Percentiles rank a stretch among this genome's conserved stretches.
Conservation (phyloP, 2,329 filamentous ascomycete genomes). For the Claviceps sp. region DNA sequence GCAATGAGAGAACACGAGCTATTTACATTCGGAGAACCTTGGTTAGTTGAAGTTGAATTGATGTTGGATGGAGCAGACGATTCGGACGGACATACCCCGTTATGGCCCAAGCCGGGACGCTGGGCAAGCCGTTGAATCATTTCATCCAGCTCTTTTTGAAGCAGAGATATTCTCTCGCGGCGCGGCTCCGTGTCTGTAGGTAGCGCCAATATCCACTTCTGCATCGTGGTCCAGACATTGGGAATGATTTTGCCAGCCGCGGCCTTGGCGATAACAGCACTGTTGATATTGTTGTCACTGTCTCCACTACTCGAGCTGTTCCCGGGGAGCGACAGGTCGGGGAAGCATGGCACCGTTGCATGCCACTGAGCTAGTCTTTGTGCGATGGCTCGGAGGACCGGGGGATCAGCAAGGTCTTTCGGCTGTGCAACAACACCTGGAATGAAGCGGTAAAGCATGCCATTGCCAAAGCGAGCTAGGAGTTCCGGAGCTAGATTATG, state of each 20-base stretch:
- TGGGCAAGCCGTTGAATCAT: slow-evolving; percentile 61
- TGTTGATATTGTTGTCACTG: slow-evolving; percentile 12
- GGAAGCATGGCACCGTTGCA: slow-evolving; percentile 51
- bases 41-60: slow-evolving; percentile 5
- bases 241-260: slow-evolving; percentile 60
- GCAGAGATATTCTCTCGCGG: slow-evolving; percentile 46
- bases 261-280: slow-evolving; percentile 31
- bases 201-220: slow-evolving; percentile 86
- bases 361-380: slow-evolving; percentile 86
- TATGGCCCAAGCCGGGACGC: slow-evolving; percentile 60
- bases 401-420: slow-evolving; percentile 61
- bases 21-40: background rate
- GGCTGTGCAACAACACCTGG: slow-evolving; percentile 68
- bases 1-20: slow-evolving; percentile 89
- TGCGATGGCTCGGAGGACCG: slow-evolving; percentile 73
- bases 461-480: slow-evolving; percentile 87
- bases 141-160: slow-evolving; percentile 64
- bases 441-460: slow-evolving; percentile 88
- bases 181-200: slow-evolving; percentile 60
- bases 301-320: slow-evolving; percentile 25
- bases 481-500: slow-evolving; percentile 74
- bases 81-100: slow-evolving; percentile 44
- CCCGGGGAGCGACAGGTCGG: slow-evolving; percentile 14
- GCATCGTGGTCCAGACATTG: slow-evolving; percentile 89
- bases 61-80: background rate